A percentile compares a stretch with the other conserved stretches of the same genome.
Conservation (phyloP, 257 asterid species). For the Linaria vulgaris region DNA sequence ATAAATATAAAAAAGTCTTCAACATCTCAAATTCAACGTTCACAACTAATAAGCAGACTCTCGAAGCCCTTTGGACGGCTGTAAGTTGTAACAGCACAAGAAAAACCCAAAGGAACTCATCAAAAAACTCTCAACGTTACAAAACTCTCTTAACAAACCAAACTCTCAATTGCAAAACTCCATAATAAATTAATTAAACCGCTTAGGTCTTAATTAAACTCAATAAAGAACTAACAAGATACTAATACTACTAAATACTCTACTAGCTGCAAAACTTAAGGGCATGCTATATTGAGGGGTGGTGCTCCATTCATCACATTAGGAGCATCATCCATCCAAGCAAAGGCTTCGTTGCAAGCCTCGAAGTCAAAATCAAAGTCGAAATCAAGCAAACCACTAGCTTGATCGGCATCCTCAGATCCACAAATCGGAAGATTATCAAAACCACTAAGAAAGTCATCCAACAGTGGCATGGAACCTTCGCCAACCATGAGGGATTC, state of each 20-base stretch:
- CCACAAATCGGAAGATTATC: conserved; percentile 48
- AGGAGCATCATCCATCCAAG: conserved; percentile 60
- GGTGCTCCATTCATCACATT: conserved; percentile 47
- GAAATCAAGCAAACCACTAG: conserved; percentile 48
- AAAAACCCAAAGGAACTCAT: conserved; percentile 39
- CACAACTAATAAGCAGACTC: neutral
- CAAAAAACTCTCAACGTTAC: conserved; percentile 18
- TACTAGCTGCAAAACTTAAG: conserved; percentile 73
- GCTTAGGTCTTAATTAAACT: conserved; percentile 26
- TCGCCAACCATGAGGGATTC: conserved; percentile 39
- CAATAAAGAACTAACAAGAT: conserved; percentile 11
- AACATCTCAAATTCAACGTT: neutral
- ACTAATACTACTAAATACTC: conserved; percentile 10
- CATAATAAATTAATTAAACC: conserved; percentile 24
- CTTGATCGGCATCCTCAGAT: conserved; percentile 35
- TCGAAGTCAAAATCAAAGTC: conserved; percentile 62
- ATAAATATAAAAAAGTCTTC: neutral
- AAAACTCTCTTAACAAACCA: neutral
- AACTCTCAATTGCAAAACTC: conserved; percentile 30
- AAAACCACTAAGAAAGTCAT: conserved; percentile 45
- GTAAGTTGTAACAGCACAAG: conserved; percentile 59
- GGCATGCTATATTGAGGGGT: conserved; percentile 79
- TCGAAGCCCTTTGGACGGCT: conserved; percentile 62
- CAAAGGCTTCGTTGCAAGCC: conserved; percentile 42
- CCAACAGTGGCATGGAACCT: conserved; percentile 36